These are phyloP conservation scores for Limnomonas spitsbergensis DNA, from an alignment of 139 green algal species.

Conservation along the genomic window DNA sequence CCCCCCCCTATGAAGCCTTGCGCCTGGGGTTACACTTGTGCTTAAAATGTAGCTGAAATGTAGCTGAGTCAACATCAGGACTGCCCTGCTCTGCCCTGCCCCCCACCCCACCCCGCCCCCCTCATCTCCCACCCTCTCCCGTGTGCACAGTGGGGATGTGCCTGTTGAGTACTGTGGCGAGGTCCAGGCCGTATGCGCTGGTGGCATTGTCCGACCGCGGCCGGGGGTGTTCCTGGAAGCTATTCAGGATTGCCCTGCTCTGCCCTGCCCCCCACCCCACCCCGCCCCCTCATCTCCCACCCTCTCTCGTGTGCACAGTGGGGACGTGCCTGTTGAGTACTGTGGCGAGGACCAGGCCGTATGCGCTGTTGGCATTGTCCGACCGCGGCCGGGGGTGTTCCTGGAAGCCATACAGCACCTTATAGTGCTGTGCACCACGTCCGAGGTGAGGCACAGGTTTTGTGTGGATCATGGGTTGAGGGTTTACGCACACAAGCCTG, in stretches of 20 bases:
- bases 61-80: too few species aligned
- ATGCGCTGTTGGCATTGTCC: conserved; percentile 75
- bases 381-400: conserved; percentile 79
- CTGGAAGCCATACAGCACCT: conserved; percentile 82
- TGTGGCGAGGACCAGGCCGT: conserved; percentile 88
- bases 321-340: conserved; percentile 85
- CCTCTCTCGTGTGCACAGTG: conserved; percentile 40
- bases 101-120: too few species aligned
- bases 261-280: too few species aligned
- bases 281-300: background rate
- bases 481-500: too few species aligned
- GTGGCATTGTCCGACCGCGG: conserved; percentile 68
- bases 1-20: too few species aligned
- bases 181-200: conserved; percentile 86
- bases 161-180: conserved; percentile 86
- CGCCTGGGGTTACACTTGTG: too few species aligned
- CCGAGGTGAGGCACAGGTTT: conserved; percentile 73
- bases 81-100: too few species aligned
- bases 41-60: too few species aligned
- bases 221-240: conserved; percentile 17
- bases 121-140: too few species aligned
- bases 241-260: too few species aligned
- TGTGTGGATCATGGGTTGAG: too few species aligned
- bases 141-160: conserved; percentile 63
- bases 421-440: conserved; percentile 87